A percentile compares a stretch with the other conserved stretches of the same genome.
These are phyloP conservation scores for Tricholoma furcatifolium DNA, from an alignment of 768 basidiomycete species.

Conservation along the genomic window DNA sequence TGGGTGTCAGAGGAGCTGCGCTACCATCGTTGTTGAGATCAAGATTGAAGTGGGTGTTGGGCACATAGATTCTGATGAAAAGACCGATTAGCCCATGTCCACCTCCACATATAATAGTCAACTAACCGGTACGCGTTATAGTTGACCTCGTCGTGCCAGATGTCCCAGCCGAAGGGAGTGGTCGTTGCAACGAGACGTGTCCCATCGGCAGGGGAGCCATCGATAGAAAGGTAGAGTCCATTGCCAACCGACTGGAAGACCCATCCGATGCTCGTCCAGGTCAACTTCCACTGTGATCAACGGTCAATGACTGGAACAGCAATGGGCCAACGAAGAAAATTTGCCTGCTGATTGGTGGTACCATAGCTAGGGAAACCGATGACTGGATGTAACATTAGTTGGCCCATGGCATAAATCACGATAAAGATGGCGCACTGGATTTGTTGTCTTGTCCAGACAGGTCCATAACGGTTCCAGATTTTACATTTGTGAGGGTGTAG, in stretches of 20 bases:
- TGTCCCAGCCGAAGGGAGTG: constrained; percentile 44
- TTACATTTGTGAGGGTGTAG: constrained; percentile 51
- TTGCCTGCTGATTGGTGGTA: constrained; percentile 50
- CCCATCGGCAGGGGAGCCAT: constrained; percentile 40
- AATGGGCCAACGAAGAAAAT: constrained; percentile 1
- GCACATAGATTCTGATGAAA: constrained; percentile 41
- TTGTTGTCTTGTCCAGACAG: constrained; percentile 51
- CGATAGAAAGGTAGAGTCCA: constrained; percentile 39
- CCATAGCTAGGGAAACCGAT: constrained; percentile 43
- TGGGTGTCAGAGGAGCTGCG: constrained; percentile 38
- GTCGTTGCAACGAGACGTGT: constrained; percentile 35
- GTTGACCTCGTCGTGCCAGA: constrained; percentile 44
- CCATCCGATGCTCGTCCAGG: constrained; percentile 37
- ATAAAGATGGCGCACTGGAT: constrained; percentile 34
- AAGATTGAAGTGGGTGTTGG: constrained; percentile 39
- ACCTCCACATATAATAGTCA: not conserved
- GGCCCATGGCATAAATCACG: not conserved
- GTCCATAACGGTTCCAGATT: constrained; percentile 52
- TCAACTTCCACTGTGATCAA: constrained; percentile 44
- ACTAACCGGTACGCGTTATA: constrained; percentile 41
- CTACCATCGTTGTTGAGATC: constrained; percentile 50
- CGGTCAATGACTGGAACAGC: not conserved
- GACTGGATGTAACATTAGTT: not conserved
- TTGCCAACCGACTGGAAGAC: constrained; percentile 40
- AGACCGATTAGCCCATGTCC: not conserved